A percentile compares a stretch with the other conserved stretches of the same genome.
phyloP scores from a whole-genome alignment of 352 stramenopile genomes.

The Pythium rhizo-oryzae region DNA sequence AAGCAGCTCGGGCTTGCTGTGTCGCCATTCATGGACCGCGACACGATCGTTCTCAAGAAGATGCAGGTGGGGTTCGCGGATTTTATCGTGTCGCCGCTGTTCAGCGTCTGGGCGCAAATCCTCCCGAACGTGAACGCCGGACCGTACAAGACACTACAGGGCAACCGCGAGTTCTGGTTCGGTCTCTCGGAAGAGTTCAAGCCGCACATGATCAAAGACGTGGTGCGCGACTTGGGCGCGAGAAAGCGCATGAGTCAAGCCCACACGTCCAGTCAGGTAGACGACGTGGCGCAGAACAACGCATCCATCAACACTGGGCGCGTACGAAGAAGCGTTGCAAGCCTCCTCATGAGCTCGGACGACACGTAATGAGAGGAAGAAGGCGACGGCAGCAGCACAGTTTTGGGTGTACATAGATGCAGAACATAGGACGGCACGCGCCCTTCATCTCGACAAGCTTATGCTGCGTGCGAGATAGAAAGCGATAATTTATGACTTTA shows the following conservation, averaged over 20 bases:
- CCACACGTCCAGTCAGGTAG: conserved; percentile 9
- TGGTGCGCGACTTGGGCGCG: conserved; percentile 55
- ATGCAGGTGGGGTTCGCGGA: conserved; percentile 96
- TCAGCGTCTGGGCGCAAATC: conserved; percentile 87
- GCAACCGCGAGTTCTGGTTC: conserved; percentile 86
- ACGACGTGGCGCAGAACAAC: conserved; percentile 2
- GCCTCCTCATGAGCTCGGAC: conserved; percentile 51
- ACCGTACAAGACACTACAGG: conserved; percentile 67
- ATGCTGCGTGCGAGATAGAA: not conserved
- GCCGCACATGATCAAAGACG: conserved; percentile 82
- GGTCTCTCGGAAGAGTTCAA: conserved; percentile 84
- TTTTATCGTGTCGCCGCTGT: conserved; percentile 91
- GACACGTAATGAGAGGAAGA: conserved; percentile 31
- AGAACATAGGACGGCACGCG: conserved; percentile 1
- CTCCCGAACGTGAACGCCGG: conserved; percentile 63
- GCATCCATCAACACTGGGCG: conserved; percentile 34
- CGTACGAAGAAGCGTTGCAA: conserved; percentile 43
- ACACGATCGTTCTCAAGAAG: conserved; percentile 91
- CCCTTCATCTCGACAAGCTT: not conserved
- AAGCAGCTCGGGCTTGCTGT: conserved; percentile 88
- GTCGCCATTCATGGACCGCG: conserved; percentile 93
- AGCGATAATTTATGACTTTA: conserved; percentile 19
- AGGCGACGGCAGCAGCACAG: not conserved
- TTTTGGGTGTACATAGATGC: conserved; percentile 29
- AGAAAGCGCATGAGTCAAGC: conserved; percentile 41